A percentile compares a stretch with the other conserved stretches of the same genome.
Conservation (phyloP, 805 yeast species). For the Metschnikowia peoriensis region DNA sequence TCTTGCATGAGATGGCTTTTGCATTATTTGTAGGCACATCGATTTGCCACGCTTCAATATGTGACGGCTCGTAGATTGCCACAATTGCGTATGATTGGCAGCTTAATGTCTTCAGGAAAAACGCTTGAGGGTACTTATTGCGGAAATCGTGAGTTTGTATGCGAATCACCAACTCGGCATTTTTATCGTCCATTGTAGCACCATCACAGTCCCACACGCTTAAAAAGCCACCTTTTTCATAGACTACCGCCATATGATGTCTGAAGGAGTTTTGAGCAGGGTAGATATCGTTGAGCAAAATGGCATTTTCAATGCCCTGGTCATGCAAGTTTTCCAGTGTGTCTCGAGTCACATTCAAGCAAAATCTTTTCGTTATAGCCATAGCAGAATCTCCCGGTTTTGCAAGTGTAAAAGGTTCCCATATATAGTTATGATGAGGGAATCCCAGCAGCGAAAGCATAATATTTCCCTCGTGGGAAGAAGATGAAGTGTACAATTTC, state of each 20-base stretch:
- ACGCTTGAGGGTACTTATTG: slow-evolving; percentile 22
- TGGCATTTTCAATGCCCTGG: slow-evolving; percentile 32
- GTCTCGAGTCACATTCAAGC: slow-evolving; percentile 24
- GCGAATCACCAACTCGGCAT: slow-evolving; percentile 26
- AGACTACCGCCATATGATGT: slow-evolving; percentile 31
- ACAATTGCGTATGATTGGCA: slow-evolving; percentile 40
- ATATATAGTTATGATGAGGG: slow-evolving; percentile 37
- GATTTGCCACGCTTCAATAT: slow-evolving; percentile 44
- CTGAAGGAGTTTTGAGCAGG: slow-evolving; percentile 16
- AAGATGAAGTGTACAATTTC: slow-evolving; percentile 58
- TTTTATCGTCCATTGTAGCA: slow-evolving; percentile 26
- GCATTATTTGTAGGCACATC: not conserved
- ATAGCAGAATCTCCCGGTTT: slow-evolving; percentile 14
- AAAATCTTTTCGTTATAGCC: slow-evolving; percentile 35
- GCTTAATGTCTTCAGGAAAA: slow-evolving; percentile 20
- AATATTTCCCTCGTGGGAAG: slow-evolving; percentile 26
- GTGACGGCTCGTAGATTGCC: slow-evolving; percentile 44
- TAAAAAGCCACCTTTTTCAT: slow-evolving; percentile 37
- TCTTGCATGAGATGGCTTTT: not conserved
- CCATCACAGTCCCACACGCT: slow-evolving; percentile 63
- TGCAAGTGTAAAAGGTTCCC: slow-evolving; percentile 37
- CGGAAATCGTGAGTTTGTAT: slow-evolving; percentile 6
- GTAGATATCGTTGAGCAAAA: slow-evolving; percentile 31
- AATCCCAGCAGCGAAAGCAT: slow-evolving; percentile 40
- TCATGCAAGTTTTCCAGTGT: slow-evolving; percentile 1